Evolutionary conservation across 176 grass and related monocot genomes (phyloP).

Genomic region (Ampelocalamus luodianensis): DNA sequence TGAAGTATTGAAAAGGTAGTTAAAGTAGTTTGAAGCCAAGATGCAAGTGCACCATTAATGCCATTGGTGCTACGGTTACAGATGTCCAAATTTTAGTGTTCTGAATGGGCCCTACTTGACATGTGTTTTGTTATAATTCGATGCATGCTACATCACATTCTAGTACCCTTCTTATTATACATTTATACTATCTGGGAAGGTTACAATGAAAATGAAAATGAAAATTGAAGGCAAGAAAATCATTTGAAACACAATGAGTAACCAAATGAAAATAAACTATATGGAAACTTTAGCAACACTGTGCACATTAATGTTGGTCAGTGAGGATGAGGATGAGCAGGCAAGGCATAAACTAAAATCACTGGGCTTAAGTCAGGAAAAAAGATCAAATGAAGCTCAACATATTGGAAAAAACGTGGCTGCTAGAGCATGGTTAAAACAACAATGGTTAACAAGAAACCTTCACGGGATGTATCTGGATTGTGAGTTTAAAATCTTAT

Average conservation of each 20-base stretch:
- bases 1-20: slow-evolving; percentile 16
- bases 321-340: neutral
- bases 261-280: slow-evolving; percentile 1
- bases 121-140: neutral
- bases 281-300: neutral
- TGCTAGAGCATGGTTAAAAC: neutral
- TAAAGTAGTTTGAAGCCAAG: slow-evolving; percentile 2
- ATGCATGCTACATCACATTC: neutral
- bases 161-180: neutral
- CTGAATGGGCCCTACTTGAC: slow-evolving; percentile 10
- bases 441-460: slow-evolving; percentile 16
- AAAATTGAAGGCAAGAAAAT: slow-evolving; percentile 25
- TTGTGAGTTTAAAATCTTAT: slow-evolving; percentile 14
- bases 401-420: neutral
- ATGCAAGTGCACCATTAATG: neutral
- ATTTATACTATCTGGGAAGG: slow-evolving; percentile 5
- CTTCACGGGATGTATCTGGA: neutral
- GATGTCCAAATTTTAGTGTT: slow-evolving; percentile 7
- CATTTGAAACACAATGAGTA: neutral
- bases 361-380: neutral
- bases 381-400: neutral
- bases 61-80: neutral
- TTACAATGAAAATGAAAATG: neutral
- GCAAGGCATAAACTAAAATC: neutral
- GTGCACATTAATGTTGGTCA: neutral